phyloP scores from a whole-genome alignment of 192 early-diverging fungal genomes.

The Funneliformis geosporum region DNA sequence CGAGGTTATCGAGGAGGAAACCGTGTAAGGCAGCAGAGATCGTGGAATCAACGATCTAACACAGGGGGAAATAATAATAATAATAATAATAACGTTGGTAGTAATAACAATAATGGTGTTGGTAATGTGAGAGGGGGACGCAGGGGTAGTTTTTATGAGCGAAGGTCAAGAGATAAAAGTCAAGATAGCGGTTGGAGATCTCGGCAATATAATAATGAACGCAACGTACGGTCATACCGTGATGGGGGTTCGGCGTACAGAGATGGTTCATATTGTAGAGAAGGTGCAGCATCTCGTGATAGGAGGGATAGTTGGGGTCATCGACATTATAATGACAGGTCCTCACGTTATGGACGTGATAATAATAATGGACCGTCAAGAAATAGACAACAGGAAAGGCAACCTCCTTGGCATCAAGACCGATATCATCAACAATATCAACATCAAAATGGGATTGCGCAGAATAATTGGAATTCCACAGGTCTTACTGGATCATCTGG shows the following conservation, averaged over 20 bases:
- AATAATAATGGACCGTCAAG: conserved; percentile 7
- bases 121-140: conserved; percentile 9
- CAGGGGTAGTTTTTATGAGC: conserved; percentile 10
- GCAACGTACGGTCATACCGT: not conserved
- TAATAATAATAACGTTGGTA: not conserved
- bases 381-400: conserved; percentile 1
- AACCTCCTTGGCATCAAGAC: conserved; percentile 22
- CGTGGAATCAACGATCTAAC: not conserved
- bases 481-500: not conserved
- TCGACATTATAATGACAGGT: conserved; percentile 19
- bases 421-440: conserved; percentile 3
- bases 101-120: not conserved
- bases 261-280: conserved; percentile 11
- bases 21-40: conserved; percentile 2
- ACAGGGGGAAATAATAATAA: conserved; percentile 2
- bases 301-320: conserved; percentile 23
- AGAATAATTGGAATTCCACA: not conserved
- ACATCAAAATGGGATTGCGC: conserved; percentile 9
- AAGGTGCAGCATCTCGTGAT: conserved; percentile 5
- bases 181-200: conserved; percentile 5
- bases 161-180: conserved; percentile 8
- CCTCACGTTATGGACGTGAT: not conserved
- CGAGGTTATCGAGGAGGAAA: not conserved
- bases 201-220: conserved; percentile 11
- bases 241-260: not conserved